These are phyloP conservation scores for Neonectria sp. DNA, from an alignment of 2,329 filamentous ascomycete species.

Conservation along the genomic window DNA sequence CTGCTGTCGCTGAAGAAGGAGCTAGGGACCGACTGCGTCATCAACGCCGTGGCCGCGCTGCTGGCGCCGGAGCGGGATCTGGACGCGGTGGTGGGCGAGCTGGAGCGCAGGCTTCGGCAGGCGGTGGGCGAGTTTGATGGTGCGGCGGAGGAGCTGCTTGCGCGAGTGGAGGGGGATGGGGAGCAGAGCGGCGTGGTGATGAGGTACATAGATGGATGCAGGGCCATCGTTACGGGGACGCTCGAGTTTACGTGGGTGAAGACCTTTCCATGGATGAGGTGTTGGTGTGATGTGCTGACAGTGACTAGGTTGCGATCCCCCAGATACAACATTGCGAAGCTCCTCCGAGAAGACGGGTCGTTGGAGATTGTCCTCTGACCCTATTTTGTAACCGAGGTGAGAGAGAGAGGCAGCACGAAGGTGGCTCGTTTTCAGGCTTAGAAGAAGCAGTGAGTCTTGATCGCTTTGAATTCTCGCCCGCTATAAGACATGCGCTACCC, in stretches of 20 bases:
- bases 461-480: background rate
- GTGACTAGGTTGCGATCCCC: slow-evolving; percentile 50
- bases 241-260: slow-evolving; percentile 52
- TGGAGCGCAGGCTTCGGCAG: slow-evolving; percentile 40
- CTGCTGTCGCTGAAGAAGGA: slow-evolving; percentile 53
- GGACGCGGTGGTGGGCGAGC: slow-evolving; percentile 42
- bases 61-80: slow-evolving; percentile 41
- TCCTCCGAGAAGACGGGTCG: slow-evolving; percentile 51
- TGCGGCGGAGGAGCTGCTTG: slow-evolving; percentile 35
- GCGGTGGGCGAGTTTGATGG: slow-evolving; percentile 46
- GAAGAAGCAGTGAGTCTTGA: slow-evolving; percentile 2
- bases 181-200: slow-evolving; percentile 29
- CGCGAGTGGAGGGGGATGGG: slow-evolving; percentile 24
- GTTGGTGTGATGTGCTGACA: slow-evolving; percentile 28
- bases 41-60: slow-evolving; percentile 50
- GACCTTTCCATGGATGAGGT: background rate
- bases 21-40: slow-evolving; percentile 43
- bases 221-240: slow-evolving; percentile 50
- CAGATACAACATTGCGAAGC: slow-evolving; percentile 51
- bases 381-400: slow-evolving; percentile 7
- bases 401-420: background rate
- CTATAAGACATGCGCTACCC: slow-evolving; percentile 16
- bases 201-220: slow-evolving; percentile 51
- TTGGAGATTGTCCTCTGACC: slow-evolving; percentile 50
- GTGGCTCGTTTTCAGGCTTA: background rate